Base-by-base conservation (phyloP, 2,329 filamentous ascomycete genomes). In the Lithohypha guttulata region DNA sequence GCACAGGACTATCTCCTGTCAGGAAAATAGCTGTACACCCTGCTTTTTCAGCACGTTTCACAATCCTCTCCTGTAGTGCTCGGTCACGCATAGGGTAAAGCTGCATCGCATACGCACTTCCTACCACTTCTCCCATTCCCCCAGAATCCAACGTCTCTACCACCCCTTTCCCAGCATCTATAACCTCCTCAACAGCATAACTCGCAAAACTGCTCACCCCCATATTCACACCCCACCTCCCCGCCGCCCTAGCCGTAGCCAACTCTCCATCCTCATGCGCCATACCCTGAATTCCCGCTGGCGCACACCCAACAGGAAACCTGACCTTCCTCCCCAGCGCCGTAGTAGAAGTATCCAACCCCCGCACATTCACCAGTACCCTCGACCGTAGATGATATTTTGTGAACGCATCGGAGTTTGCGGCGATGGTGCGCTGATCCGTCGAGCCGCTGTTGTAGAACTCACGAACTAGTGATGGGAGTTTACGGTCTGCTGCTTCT, bases 401-500 rank as follows among this genome's bases (percentile, higher is more conserved):
- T 42, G 64, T 57, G 51, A 65, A 76, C 3, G 71, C 71, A 1
- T 61, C 59, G 37, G 65, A 59, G 44, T 77, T 77, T 43, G 75
- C 72, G 18, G 36, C 33, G 31, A 45, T 38, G 11, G 45, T 47
- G 19, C 39, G 36, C 23, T 47, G 45, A 26, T 47, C 42, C 13
- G 45, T 47, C 7, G 39, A 42, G 34, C 45, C 45, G 17, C 37
- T 41, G 36, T 47, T 47, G 43, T 29, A 45, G 40, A 47, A 47
- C 20, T 47, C 45, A 11, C 32, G 6, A 22, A 22, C 18, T 22
- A 35, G 18, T 4, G 9, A n/a, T 4, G 32, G 32, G 6, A 35
- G 32, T 14, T 21, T 20, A 3, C 3, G 11, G 18, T 21, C 18
- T 4, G 18, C 32, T 6, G 32, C 11, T 8, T 10, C 11, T 22